phyloP scores from a whole-genome alignment of 352 stramenopile species.

The Blastocystis hominis region DNA sequence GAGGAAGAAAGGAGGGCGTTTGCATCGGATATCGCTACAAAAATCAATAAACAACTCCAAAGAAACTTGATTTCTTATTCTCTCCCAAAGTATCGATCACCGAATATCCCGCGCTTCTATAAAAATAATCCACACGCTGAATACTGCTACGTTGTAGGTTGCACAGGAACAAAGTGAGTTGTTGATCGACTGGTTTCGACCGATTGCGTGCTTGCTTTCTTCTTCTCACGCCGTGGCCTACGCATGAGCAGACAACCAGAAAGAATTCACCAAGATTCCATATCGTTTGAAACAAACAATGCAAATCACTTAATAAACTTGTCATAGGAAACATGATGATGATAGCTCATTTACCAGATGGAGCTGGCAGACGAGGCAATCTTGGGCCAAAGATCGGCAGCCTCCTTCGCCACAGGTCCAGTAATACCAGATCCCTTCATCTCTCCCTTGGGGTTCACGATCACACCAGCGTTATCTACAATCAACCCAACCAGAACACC shows the following conservation, averaged over 20 bases:
- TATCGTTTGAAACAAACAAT: slow-evolving; percentile 38
- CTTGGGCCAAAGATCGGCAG: slow-evolving; percentile 98
- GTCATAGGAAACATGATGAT: neutral
- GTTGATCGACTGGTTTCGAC: neutral
- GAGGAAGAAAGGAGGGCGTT: neutral
- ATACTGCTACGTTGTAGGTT: neutral
- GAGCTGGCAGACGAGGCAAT: slow-evolving; percentile 97
- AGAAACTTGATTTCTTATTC: neutral
- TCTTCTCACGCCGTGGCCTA: slow-evolving; percentile 24
- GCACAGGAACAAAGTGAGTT: neutral
- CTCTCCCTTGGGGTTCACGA: slow-evolving; percentile 99
- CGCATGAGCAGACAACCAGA: neutral
- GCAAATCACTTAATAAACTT: slow-evolving; percentile 53
- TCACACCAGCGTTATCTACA: slow-evolving; percentile 92
- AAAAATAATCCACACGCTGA: neutral
- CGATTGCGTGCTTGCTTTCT: neutral
- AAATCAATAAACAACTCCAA: neutral
- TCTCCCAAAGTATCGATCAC: neutral
- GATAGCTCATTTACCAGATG: slow-evolving; percentile 83
- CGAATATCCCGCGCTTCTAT: neutral
- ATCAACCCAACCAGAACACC: neutral
- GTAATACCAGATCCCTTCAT: slow-evolving; percentile 99
- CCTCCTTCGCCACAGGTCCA: slow-evolving; percentile 98
- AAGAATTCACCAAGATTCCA: neutral
- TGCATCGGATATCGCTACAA: neutral